phyloP scores from a whole-genome alignment of 2,329 filamentous ascomycete species.

The Colletotrichum melonis region DNA sequence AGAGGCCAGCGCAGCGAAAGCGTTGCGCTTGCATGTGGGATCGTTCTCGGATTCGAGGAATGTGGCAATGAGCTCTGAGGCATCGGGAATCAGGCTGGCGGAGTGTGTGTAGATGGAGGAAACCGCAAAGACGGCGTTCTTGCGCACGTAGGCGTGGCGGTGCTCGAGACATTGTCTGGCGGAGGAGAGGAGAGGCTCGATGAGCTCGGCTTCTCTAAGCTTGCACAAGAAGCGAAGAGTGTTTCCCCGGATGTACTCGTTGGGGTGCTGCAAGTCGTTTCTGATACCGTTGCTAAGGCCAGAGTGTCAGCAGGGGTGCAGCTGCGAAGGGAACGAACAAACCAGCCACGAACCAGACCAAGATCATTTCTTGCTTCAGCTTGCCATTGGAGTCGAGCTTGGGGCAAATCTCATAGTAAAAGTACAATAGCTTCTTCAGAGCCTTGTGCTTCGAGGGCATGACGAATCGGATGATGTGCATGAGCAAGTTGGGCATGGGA shows the following conservation, averaged over 20 bases:
- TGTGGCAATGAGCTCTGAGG: conserved; percentile 87
- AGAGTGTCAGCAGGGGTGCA: conserved; percentile 26
- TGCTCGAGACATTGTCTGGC: conserved; percentile 94
- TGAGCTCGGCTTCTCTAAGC: conserved; percentile 92
- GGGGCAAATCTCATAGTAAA: conserved; percentile 99
- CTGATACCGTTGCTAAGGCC: conserved; percentile 88
- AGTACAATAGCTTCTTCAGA: conserved; percentile 97
- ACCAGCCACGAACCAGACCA: conserved; percentile 81
- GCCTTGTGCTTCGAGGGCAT: conserved; percentile 98
- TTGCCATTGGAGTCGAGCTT: conserved; percentile 94
- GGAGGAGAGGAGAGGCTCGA: conserved; percentile 94
- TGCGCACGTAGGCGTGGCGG: conserved; percentile 96
- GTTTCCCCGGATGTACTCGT: conserved; percentile 98
- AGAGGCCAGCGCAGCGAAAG: conserved; percentile 88
- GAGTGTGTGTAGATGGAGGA: conserved; percentile 93
- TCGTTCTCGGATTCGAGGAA: conserved; percentile 95
- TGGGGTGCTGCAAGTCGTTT: conserved; percentile 96
- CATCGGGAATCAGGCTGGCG: conserved; percentile 92
- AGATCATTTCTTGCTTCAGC: conserved; percentile 99
- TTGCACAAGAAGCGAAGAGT: conserved; percentile 99
- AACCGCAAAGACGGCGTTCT: conserved; percentile 96
- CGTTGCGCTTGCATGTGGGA: conserved; percentile 96
- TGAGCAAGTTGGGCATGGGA: conserved; percentile 92
- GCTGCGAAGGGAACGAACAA: conserved; percentile 1
- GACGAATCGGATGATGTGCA: conserved; percentile 99